Base-by-base conservation (phyloP, 106 monocot genomes). In the Ottelia alismoides region DNA sequence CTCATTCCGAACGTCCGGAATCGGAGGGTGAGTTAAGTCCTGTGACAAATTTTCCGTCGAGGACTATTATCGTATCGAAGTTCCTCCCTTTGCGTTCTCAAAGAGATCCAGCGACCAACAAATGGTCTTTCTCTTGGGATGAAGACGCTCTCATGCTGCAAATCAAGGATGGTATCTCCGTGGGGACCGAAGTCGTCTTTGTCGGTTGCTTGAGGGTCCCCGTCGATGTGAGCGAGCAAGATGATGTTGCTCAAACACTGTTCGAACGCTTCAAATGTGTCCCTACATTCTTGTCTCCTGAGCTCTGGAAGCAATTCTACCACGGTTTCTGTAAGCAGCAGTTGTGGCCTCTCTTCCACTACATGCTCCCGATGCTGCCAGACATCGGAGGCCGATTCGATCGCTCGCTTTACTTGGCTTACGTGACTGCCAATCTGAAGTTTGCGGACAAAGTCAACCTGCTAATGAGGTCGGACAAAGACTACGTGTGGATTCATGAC, bases 131-230 rank as follows among this genome's bases (percentile, higher is more conserved):
- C 56, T 21, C 75, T 0, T 82, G 78, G 82, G 87, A 88, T 60
- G 87, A 88, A 20, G 83, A 79, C 28, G 78, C 88, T 22, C 83
- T 88, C 7, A 73, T 88, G 11, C 79, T 83, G 9, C 82, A 88
- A 64, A 71, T 88, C 28, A 79, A 76, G 54, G 83, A 88, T 29
- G 88, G 88, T 1, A 45, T 88, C 21, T 79, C 88, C 1, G 0
- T 25, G 22, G 88, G 83, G 53, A 88, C 77, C 74, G 88, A 83
- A 58, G 82, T 81, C 40, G 49, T 76, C 45, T 81, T 69, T 56
- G 60, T 80, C 30, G 80, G 80, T 0, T 71, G 65, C 11, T 65
- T 80, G 17, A 63, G 61, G 12, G 58, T 44, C 53, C 56, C 59
- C n/a, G 59, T 80, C 11, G 55, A 49, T 18, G 40, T 49, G 11